These are phyloP conservation scores for Capsella rubella DNA, from an alignment of 441 rosid genomes.

Conservation along the genomic window DNA sequence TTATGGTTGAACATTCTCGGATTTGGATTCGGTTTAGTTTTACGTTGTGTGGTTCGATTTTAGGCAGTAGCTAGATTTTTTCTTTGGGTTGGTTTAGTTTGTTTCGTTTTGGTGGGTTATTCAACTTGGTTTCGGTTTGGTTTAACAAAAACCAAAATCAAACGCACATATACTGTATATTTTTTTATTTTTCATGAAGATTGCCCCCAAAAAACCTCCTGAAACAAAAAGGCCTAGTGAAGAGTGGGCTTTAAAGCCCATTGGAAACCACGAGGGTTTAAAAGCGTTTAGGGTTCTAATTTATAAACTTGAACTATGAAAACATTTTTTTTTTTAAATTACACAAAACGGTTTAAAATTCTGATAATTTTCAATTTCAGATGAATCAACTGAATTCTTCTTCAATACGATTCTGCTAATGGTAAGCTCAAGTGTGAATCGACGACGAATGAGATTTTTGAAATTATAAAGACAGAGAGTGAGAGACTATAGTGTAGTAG, in stretches of 20 bases:
- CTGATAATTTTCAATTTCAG: background rate
- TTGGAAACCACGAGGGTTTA: background rate
- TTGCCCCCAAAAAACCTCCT: background rate
- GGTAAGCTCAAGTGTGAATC: constrained; percentile 7
- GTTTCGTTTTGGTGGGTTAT: constrained; percentile 15
- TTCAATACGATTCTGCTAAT: constrained; percentile 10
- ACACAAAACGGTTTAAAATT: constrained; percentile 3
- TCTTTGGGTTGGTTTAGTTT: constrained; percentile 9
- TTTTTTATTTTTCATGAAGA: background rate
- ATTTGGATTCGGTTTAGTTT: constrained; percentile 6
- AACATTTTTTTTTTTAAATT: background rate
- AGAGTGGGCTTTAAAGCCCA: constrained; percentile 18
- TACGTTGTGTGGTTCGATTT: background rate
- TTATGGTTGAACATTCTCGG: constrained; percentile 7
- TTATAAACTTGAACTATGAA: background rate
- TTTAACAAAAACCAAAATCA: constrained; percentile 13
- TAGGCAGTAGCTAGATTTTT: background rate
- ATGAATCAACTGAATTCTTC: background rate
- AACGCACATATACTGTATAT: background rate
- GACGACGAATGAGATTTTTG: background rate
- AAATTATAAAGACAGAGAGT: background rate
- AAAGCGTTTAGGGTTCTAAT: constrained; percentile 23
- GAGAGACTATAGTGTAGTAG: background rate
- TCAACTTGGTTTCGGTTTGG: constrained; percentile 13
- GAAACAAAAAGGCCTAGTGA: background rate